Conservation (phyloP, 371 early-diverging fungal genomes). For the Lichtheimia corymbifera region DNA sequence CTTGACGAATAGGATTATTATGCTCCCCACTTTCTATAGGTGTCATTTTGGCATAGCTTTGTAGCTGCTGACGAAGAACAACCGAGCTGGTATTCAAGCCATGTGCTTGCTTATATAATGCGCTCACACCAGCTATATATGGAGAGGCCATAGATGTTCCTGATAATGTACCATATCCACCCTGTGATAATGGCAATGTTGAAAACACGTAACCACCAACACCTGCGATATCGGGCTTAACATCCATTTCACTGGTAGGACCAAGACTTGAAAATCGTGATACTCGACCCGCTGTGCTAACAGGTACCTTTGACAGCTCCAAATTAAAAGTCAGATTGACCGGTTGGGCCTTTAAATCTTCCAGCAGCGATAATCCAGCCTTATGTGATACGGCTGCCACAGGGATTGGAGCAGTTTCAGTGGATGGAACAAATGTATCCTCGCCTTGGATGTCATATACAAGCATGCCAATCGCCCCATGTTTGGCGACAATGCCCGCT, state of each 20-base stretch:
- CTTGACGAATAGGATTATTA: constrained; percentile 59
- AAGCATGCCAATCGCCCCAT: constrained; percentile 58
- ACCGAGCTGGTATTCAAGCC: constrained; percentile 7
- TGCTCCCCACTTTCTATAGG: constrained; percentile 9
- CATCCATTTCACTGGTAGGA: constrained; percentile 26
- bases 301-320: constrained; percentile 5
- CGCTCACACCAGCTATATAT: constrained; percentile 64
- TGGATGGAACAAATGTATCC: constrained; percentile 15
- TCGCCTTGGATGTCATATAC: constrained; percentile 37
- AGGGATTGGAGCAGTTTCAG: constrained; percentile 24
- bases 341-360: not conserved
- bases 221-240: constrained; percentile 57
- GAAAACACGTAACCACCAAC: constrained; percentile 73
- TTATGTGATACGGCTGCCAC: constrained; percentile 31
- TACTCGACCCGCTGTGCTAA: constrained; percentile 31
- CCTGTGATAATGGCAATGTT: constrained; percentile 39
- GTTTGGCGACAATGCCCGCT: constrained; percentile 31
- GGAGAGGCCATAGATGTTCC: constrained; percentile 70
- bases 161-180: constrained; percentile 57
- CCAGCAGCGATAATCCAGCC: constrained; percentile 20
- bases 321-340: constrained; percentile 7
- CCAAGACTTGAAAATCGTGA: constrained; percentile 46
- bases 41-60: constrained; percentile 47
- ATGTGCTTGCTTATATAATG: constrained; percentile 53
- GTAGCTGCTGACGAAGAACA: constrained; percentile 23